These are phyloP conservation scores for Digitaria exilis DNA, from an alignment of 202 grass and related monocot species.

Conservation along the genomic window DNA sequence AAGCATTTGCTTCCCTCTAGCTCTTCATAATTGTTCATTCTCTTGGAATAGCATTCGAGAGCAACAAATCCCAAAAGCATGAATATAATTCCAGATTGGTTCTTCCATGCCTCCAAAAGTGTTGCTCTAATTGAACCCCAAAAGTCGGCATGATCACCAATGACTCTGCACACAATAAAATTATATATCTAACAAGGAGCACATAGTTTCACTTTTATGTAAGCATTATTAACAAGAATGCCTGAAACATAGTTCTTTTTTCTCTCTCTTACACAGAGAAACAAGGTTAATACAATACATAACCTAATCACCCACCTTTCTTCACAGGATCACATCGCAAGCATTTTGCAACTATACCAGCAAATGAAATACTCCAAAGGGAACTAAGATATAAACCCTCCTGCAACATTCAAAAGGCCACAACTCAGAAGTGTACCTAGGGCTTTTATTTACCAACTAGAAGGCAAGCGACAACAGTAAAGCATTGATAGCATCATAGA, in stretches of 20 bases:
- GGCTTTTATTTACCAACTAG: not conserved
- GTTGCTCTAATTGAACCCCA: constrained; percentile 75
- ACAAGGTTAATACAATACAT: not conserved
- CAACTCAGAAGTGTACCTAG: not conserved
- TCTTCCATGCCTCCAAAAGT: constrained; percentile 71
- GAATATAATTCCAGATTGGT: not conserved
- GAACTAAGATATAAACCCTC: constrained; percentile 51
- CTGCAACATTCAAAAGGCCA: constrained; percentile 50
- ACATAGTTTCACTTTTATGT: not conserved
- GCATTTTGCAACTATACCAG: constrained; percentile 52
- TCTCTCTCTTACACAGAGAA: not conserved
- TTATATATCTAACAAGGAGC: constrained; percentile 5
- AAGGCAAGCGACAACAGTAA: not conserved
- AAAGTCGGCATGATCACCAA: constrained; percentile 76
- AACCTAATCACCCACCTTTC: constrained; percentile 59
- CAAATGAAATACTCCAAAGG: constrained; percentile 60
- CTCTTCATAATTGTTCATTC: not conserved
- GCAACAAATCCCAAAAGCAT: not conserved
- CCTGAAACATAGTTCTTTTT: not conserved
- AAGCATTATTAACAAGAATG: not conserved
- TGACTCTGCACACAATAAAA: constrained; percentile 56
- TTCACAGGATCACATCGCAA: constrained; percentile 65
- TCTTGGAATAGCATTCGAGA: not conserved
- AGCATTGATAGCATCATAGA: not conserved
- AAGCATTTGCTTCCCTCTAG: not conserved